Base-by-base conservation (phyloP, 495 filamentous ascomycete genomes). In the Aspergillus homomorphus region DNA sequence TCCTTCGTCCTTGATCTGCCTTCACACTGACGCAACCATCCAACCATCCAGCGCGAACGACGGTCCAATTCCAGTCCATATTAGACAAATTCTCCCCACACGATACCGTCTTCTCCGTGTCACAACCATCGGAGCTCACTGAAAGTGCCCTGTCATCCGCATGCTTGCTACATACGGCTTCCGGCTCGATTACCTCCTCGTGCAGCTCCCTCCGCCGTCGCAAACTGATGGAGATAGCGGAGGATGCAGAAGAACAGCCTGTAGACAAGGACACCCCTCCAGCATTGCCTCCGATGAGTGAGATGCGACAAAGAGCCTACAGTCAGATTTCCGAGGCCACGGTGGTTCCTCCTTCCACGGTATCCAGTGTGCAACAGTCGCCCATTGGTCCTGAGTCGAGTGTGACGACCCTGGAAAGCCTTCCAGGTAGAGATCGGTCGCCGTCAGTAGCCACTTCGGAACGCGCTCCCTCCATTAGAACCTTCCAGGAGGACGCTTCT, bases 21-120 rank as follows among this genome's bases (percentile, higher is more conserved):
- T 44, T 60, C 54, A 43, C 15, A 41, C 51, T 56, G 16, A 45
- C 44, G 7, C 18, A 24, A 42, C 49, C 26, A 20, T 41, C 9
- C 24, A 50, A 21, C 48, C 28, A 50, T 51, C 24, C 61, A 98
- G 94, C 92, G 54, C 92, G 94, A 61, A 90, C 89, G 23, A 84
- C 90, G n/a, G 94, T 98, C 9, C 95, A 98, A 70, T 96, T 96
- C 66, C 88, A 89, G 57, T 86, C 90, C 28, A 75, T 98, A 48
- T 82, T 85, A 48, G 92, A 98, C 62, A 87, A 85, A 53, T 96
- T 96, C 71, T 83, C 87, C 43, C 93, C 92, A 2, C 88, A 92
- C 72, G 93, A 98, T 68, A 89, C 90, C 4, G 81, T 86, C 18
- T 89, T 96, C 67, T 76, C 84, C 21, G 87, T 96, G 53, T 75